Conservation (phyloP, 306 rosid species). For the Sindora glabra region DNA sequence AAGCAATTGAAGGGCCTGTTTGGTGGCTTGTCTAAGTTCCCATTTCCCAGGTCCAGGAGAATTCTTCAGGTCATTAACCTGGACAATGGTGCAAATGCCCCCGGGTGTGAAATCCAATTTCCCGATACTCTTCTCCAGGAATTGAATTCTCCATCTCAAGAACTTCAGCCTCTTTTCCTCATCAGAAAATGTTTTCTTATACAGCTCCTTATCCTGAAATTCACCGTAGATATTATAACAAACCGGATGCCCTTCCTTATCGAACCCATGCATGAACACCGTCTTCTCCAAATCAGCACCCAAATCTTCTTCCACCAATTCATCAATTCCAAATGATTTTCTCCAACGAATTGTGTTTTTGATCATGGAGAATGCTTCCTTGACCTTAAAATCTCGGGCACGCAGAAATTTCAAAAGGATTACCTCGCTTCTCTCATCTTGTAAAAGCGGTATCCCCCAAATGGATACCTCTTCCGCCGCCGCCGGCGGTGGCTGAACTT, state of each 20-base stretch:
- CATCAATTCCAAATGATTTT: slow-evolving; percentile 47
- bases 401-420: slow-evolving; percentile 59
- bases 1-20: slow-evolving; percentile 58
- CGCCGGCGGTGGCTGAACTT: slow-evolving; percentile 9
- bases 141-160: slow-evolving; percentile 55
- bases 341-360: slow-evolving; percentile 65
- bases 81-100: slow-evolving; percentile 54
- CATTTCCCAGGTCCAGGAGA: slow-evolving; percentile 58
- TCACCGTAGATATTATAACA: slow-evolving; percentile 60
- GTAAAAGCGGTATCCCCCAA: slow-evolving; percentile 56
- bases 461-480: slow-evolving; percentile 39
- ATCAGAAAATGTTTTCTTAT: slow-evolving; percentile 49
- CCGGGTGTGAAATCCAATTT: slow-evolving; percentile 55
- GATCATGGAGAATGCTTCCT: slow-evolving; percentile 57
- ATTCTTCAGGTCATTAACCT: slow-evolving; percentile 59
- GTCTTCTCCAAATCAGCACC: slow-evolving; percentile 34
- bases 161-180: slow-evolving; percentile 54
- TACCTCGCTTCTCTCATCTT: slow-evolving; percentile 52
- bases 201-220: slow-evolving; percentile 47
- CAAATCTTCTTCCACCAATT: slow-evolving; percentile 31
- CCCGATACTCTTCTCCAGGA: slow-evolving; percentile 57
- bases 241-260: slow-evolving; percentile 69
- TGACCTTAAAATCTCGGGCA: slow-evolving; percentile 65
- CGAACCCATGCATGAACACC: slow-evolving; percentile 52
- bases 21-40: slow-evolving; percentile 72